Base-by-base conservation (phyloP, 306 rosid species). In the Chamaecrista fasciculata region DNA sequence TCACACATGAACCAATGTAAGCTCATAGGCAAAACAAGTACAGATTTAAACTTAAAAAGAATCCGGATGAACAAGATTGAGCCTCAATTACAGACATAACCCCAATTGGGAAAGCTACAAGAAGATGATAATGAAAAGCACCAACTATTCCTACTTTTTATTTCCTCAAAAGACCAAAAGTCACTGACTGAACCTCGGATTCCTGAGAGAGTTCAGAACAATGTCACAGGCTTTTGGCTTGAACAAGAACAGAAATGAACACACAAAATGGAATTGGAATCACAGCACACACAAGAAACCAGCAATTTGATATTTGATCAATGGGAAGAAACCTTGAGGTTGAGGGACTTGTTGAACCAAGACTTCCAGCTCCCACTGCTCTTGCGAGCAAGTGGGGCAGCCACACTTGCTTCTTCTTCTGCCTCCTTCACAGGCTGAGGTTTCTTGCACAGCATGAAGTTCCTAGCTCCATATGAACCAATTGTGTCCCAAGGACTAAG, bases 341-440 rank as follows among this genome's bases (percentile, higher is more conserved):
- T 94, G 62, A 83, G 83, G 43, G 97, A 85, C 84, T 87, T 94
- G 50, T 94, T 86, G 79, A 94, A 80, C 97, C 99, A 91, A 36
- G 95, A 44, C 86, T 81, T 94, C 95, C 90, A 94, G 46, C 87
- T 85, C 57, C 91, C 95, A 56, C 65, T 2, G n/a, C 58, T 56
- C 76, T 85, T 91, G 66, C 44, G 69, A 0, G 67, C 19, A 39
- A 65, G 46, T 0, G 64, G 1, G 0, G 72, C n/a, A 24, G 76
- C 23, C 24, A 57, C 60, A 55, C 12, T 74, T 33, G 66, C 73
- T 16, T 53, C 71, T 16, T 52, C 71, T 6, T 29, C 69, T 42
- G 61, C 79, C 64, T 58, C 60, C 20, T 78, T 76, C 74, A 31
- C 70, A 11, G 88, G 73, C 58, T 70, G 83, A 42, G 96, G 92